Evolutionary conservation across 2,329 filamentous ascomycete species (phyloP).

Genomic region (Fusarium guadeloupense): DNA sequence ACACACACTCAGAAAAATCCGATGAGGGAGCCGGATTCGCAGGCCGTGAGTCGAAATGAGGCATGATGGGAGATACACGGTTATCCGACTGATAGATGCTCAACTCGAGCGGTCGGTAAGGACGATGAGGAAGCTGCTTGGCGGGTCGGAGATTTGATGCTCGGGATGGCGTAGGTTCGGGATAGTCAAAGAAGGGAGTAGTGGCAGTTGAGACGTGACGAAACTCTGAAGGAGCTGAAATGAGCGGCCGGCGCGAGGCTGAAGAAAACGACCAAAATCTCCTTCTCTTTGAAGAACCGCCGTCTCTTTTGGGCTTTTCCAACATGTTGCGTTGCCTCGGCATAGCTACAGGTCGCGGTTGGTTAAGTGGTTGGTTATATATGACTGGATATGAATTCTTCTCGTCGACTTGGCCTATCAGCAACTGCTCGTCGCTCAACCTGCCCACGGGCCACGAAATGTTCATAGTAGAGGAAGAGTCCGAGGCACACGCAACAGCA

Average conservation of each 20-base stretch:
- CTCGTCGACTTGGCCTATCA: slow-evolving; percentile 47
- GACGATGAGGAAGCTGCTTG: slow-evolving; percentile 41
- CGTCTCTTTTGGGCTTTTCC: slow-evolving; percentile 48
- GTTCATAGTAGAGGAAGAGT: slow-evolving; percentile 36
- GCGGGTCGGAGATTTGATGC: slow-evolving; percentile 38
- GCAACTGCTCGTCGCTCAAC: slow-evolving; percentile 43
- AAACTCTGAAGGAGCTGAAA: slow-evolving; percentile 69
- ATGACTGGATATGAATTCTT: slow-evolving; percentile 41
- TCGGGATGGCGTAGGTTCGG: slow-evolving; percentile 34
- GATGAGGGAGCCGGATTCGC: slow-evolving; percentile 45
- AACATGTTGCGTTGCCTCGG: slow-evolving; percentile 32
- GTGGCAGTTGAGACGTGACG: slow-evolving; percentile 64
- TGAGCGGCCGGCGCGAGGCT: slow-evolving; percentile 62
- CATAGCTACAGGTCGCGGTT: slow-evolving; percentile 43
- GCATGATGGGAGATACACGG: slow-evolving; percentile 64
- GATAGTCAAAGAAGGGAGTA: slow-evolving; percentile 49
- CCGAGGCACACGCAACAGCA: slow-evolving; percentile 29
- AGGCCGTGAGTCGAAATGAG: slow-evolving; percentile 57
- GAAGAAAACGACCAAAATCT: slow-evolving; percentile 56
- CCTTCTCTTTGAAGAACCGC: slow-evolving; percentile 57
- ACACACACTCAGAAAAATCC: slow-evolving; percentile 50
- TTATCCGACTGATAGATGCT: slow-evolving; percentile 58
- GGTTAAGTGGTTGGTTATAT: slow-evolving; percentile 43
- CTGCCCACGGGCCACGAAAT: slow-evolving; percentile 43
- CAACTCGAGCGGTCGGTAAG: slow-evolving; percentile 66